Evolutionary conservation across 1,284 basidiomycete genomes (phyloP).

Genomic region (Rhodotorula sp.): DNA sequence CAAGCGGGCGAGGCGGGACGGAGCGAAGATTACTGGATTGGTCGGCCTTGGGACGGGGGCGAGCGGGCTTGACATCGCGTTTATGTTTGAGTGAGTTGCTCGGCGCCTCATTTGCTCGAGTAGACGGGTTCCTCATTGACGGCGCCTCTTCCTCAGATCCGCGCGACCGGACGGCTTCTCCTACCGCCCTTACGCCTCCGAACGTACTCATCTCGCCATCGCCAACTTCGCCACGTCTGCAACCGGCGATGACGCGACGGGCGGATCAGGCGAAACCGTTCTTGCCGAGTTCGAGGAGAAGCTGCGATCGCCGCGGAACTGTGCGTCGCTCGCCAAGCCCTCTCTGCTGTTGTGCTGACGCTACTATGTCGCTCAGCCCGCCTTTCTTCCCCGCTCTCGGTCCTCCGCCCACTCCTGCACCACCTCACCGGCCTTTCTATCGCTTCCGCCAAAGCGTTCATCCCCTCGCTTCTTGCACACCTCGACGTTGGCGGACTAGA

Average conservation of each 20-base stretch:
- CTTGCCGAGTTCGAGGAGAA: not conserved
- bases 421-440: not conserved
- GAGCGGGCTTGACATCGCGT: conserved; percentile 4
- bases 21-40: not conserved
- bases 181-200: conserved; percentile 1
- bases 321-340: not conserved
- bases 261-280: not conserved
- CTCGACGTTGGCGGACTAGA: not conserved
- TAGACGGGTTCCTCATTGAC: too few relatives aligned
- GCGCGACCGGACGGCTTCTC: conserved; percentile 2
- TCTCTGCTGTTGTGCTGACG: not conserved
- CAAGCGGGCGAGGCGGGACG: too few relatives aligned
- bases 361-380: not conserved
- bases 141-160: not conserved
- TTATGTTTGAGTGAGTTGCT: conserved; percentile 16
- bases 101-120: too few relatives aligned
- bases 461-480: not conserved
- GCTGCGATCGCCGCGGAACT: not conserved
- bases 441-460: not conserved
- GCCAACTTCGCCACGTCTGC: not conserved
- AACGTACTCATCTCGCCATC: conserved; percentile 6
- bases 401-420: conserved; percentile 7
- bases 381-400: not conserved
- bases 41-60: not conserved
- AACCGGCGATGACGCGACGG: too few relatives aligned